Conservation (phyloP, 805 yeast genomes). For the Metschnikowia koreensis region DNA sequence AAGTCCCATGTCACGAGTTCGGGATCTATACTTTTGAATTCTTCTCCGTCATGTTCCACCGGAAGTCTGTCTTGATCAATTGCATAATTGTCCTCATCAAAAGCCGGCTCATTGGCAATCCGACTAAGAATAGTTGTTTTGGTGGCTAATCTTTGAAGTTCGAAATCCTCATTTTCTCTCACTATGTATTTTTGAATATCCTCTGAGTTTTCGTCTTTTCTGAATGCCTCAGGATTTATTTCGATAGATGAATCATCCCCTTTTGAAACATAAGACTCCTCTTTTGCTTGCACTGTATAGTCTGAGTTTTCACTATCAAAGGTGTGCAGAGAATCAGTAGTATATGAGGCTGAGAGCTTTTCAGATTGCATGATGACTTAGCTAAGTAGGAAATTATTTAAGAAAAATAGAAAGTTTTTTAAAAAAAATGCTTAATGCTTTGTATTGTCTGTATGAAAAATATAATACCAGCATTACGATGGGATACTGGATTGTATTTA, state of each 20-base stretch:
- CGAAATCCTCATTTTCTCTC: conserved; percentile 31
- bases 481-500: conserved; percentile 2
- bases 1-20: conserved; percentile 37
- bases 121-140: conserved; percentile 30
- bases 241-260: not conserved
- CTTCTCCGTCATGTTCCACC: conserved; percentile 30
- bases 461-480: not conserved
- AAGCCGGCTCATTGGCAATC: conserved; percentile 10
- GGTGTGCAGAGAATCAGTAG: not conserved
- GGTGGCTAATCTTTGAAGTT: conserved; percentile 30
- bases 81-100: conserved; percentile 1
- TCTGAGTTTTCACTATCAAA: not conserved
- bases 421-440: not conserved
- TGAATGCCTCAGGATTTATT: not conserved
- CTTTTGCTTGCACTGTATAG: not conserved
- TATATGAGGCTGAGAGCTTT: not conserved
- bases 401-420: not conserved
- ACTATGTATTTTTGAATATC: conserved; percentile 16
- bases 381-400: not conserved
- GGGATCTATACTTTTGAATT: conserved; percentile 34
- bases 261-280: not conserved
- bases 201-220: not conserved
- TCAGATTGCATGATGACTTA: not conserved
- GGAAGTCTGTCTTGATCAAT: conserved; percentile 23
- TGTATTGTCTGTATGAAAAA: not conserved